Base-by-base conservation (phyloP, 495 filamentous ascomycete species). In the Penicillium longicatenatum region DNA sequence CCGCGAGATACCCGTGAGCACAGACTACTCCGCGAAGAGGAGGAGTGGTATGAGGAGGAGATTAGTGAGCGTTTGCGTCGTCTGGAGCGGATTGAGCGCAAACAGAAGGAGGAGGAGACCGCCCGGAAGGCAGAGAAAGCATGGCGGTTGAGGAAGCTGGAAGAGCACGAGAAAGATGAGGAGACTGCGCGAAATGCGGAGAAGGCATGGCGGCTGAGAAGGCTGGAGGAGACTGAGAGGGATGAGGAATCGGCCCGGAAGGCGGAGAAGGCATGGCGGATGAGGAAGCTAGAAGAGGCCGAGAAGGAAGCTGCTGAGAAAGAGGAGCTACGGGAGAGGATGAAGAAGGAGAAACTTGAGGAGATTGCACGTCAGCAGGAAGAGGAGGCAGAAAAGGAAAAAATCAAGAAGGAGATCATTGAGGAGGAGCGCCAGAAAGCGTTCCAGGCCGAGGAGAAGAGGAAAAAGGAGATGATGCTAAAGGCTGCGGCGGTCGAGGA, bases 401-500 rank as follows among this genome's bases (percentile, higher is more conserved):
- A 71, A 47, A 57, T 75, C 37, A 73, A 67, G 62, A 64, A 72
- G 56, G 62, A 75, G 62, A 60, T 77, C 20, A 55, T 61, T 12
- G 75, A 75, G 33, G 71, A 75, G 54, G 70, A 75, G 61, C 65
- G 63, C 6, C 65, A 69, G 46, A 61, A 66, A 52, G 24, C 58
- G 31, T 54, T 68, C 17, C 72, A 74, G 30, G 70, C 75, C 35
- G 71, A 78, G 47, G 66, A 78, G 63, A 71, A 66, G 61, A 73
- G 67, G 24, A 75, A 72, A 9, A 72, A 80, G 54, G 73, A 83
- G 60, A 73, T 77, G 16, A 71, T 76, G 57, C 75, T 86, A 63
- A 80, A 79, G 67, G 60, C 69, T 47, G 78, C 80, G 60, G 75
- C 75, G 1, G 74, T 84, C 54, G 75, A 84, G 12, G 81, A 90